Base-by-base conservation (phyloP, 768 basidiomycete genomes). In the Boletus insuetus region DNA sequence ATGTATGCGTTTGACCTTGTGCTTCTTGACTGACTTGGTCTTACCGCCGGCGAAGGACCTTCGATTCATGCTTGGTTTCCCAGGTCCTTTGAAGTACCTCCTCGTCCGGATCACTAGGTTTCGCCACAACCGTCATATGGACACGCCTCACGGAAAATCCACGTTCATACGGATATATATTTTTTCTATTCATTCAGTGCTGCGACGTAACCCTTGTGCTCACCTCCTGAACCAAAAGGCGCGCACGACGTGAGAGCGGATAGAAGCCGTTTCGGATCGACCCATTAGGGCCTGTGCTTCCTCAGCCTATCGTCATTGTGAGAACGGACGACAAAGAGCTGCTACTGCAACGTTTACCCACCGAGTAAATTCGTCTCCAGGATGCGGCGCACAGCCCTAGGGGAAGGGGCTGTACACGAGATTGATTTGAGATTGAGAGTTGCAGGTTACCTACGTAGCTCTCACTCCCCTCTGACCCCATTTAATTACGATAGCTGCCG, bases 331-430 rank as follows among this genome's bases (percentile, higher is more conserved):
- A 58, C 46, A 61, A 49, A 51, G 49, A 40, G 19, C 29, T 24
- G 26, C 6, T 24, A 54, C 13, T 22, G 10, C 10, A 42, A 34
- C 31, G 41, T 42, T 59, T 47, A 45, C 51, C 51, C 45, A 42
- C 37, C 19, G 8, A 29, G 43, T 41, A 32, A n/a, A 19, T 24
- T 32, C 12, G 58, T 60, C 46, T 54, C 62, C 46, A 60, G 12
- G 62, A 56, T 32, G 49, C 46, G 50, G n/a, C 16, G 37, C 53
- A 60, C 61, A 60, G 62, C 62, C 53, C 46, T 54, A 17, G 20
- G n/a, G 13, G 13, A 35, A 11, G 46, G 40, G 54, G 54, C 46
- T 48, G 54, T 51, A 35, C 34, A n/a, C 39, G 26, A 60, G 54
- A 62, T 58, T 62, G 48, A 58, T 58, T 39, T 34, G 17, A 53